These are phyloP conservation scores for Trichoderma gamsii DNA, from an alignment of 495 filamentous ascomycete species.

Conservation along the genomic window DNA sequence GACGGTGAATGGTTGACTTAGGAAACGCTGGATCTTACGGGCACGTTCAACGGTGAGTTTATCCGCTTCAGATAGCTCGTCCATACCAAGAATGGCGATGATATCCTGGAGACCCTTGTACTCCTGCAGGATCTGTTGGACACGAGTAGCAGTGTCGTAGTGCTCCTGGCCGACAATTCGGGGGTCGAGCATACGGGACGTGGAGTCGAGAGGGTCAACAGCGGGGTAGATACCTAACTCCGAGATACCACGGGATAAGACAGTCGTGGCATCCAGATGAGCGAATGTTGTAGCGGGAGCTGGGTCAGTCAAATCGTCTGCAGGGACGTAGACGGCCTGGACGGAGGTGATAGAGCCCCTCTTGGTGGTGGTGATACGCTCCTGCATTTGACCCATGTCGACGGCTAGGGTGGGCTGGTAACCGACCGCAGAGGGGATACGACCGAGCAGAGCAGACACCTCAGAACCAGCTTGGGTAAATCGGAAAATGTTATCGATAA, in stretches of 20 bases:
- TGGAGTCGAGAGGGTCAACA: slow-evolving; percentile 98
- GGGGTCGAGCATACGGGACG: slow-evolving; percentile 98
- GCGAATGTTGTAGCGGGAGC: slow-evolving; percentile 99
- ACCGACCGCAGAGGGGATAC: slow-evolving; percentile 99
- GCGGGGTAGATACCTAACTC: slow-evolving; percentile 99
- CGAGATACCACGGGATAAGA: slow-evolving; percentile 99
- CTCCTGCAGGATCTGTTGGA: slow-evolving; percentile 99
- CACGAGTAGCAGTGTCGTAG: slow-evolving; percentile 87
- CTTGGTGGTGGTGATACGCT: slow-evolving; percentile 98
- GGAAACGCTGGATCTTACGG: slow-evolving; percentile 98
- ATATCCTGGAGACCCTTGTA: slow-evolving; percentile 99
- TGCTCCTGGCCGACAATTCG: slow-evolving; percentile 96
- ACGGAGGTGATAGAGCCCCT: slow-evolving; percentile 99
- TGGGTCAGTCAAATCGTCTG: slow-evolving; percentile 99
- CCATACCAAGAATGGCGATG: slow-evolving; percentile 99
- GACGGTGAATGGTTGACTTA: slow-evolving; percentile 98
- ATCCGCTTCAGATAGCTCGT: slow-evolving; percentile 96
- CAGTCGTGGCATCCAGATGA: slow-evolving; percentile 99
- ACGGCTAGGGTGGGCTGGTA: slow-evolving; percentile 99
- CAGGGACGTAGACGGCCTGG: slow-evolving; percentile 99
- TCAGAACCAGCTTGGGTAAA: slow-evolving; percentile 99
- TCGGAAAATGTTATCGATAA: slow-evolving; percentile 99
- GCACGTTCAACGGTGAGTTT: slow-evolving; percentile 99
- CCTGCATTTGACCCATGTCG: slow-evolving; percentile 99
- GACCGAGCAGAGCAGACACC: slow-evolving; percentile 98